phyloP scores from a whole-genome alignment of 2,329 filamentous ascomycete species.

The Lecanicillium sp. region DNA sequence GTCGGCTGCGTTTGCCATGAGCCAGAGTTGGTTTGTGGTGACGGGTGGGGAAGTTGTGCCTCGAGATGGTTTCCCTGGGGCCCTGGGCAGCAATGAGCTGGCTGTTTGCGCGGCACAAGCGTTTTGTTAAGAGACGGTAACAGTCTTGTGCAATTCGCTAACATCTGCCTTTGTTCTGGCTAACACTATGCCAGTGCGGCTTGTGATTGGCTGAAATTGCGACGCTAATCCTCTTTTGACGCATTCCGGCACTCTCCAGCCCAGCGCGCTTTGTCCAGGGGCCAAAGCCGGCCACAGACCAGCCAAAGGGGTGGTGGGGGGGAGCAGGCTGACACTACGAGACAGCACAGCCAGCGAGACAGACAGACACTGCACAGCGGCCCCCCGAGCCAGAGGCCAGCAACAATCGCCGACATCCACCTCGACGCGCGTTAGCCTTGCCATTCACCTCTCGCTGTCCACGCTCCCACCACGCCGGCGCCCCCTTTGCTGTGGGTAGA shows the following conservation, averaged over 20 bases:
- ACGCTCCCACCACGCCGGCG: conserved; percentile 11
- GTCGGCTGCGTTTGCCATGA: too few species aligned
- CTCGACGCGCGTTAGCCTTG: conserved; percentile 14
- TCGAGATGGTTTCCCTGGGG: neutral
- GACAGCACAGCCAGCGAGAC: neutral
- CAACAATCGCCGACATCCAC: conserved; percentile 12
- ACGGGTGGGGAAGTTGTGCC: too few species aligned
- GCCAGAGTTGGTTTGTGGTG: too few species aligned
- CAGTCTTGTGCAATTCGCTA: neutral
- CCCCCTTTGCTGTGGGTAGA: conserved; percentile 7
- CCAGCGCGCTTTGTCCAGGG: too few species aligned
- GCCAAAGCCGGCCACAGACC: too few species aligned
- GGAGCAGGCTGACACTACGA: too few species aligned
- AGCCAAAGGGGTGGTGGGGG: too few species aligned
- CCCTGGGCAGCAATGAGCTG: neutral
- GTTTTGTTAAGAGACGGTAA: neutral
- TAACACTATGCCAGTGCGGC: neutral
- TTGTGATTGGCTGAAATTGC: neutral
- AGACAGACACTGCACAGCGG: neutral
- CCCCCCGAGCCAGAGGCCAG: neutral
- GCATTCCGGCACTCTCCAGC: too few species aligned
- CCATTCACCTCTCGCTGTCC: conserved; percentile 11
- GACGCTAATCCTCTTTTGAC: too few species aligned
- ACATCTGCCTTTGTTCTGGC: neutral
- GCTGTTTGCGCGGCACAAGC: neutral